Conservation (phyloP, 352 stramenopile genomes). For the Pythium utonaiense region DNA sequence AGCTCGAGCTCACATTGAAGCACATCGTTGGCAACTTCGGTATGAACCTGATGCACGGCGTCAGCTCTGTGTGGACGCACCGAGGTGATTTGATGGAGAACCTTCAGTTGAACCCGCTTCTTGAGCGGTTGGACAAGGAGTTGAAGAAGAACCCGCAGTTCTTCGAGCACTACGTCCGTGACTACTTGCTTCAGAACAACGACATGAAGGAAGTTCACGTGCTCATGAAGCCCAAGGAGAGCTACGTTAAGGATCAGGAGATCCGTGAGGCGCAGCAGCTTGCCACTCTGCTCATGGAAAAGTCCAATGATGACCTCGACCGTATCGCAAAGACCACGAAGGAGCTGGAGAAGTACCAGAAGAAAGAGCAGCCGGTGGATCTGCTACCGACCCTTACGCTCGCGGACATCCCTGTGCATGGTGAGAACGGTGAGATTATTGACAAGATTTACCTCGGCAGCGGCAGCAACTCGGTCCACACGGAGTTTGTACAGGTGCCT, state of each 20-base stretch:
- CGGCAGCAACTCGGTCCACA: constrained; percentile 2
- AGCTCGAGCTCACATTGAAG: constrained; percentile 82
- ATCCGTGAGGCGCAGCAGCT: constrained; percentile 43
- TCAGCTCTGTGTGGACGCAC: constrained; percentile 71
- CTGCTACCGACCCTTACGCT: constrained; percentile 73
- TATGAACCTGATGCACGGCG: constrained; percentile 67
- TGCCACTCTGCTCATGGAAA: constrained; percentile 34
- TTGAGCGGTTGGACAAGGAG: constrained; percentile 52
- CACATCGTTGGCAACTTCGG: constrained; percentile 83
- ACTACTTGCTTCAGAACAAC: constrained; percentile 44
- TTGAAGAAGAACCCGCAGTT: constrained; percentile 65
- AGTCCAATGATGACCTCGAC: constrained; percentile 54
- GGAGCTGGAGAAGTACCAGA: constrained; percentile 60
- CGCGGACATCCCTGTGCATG: constrained; percentile 52
- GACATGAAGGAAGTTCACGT: constrained; percentile 56
- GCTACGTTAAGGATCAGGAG: constrained; percentile 62
- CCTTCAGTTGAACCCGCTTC: constrained; percentile 64
- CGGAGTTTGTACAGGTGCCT: constrained; percentile 63
- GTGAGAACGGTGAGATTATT: constrained; percentile 49
- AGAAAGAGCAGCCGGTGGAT: constrained; percentile 60
- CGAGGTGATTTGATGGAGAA: constrained; percentile 59
- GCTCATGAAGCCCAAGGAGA: constrained; percentile 68
- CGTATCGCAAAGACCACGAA: constrained; percentile 40
- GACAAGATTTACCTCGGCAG: constrained; percentile 30
- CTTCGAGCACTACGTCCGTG: constrained; percentile 52